These are phyloP conservation scores for Cyclotella cryptica DNA, from an alignment of 108 stramenopile genomes.

Conservation along the genomic window DNA sequence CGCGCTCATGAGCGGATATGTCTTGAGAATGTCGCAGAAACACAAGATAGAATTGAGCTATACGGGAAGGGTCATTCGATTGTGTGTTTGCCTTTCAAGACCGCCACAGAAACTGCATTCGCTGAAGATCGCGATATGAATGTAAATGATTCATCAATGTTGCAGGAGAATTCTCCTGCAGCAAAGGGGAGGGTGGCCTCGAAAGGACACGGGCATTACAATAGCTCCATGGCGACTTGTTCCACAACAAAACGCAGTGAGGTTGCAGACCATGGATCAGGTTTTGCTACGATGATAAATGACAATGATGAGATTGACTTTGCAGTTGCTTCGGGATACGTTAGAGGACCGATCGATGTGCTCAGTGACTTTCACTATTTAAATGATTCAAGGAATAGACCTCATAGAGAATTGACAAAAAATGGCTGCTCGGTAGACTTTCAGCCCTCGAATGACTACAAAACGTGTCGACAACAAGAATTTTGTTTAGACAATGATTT, in stretches of 20 bases:
- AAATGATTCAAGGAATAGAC: not conserved
- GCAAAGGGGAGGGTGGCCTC: not conserved
- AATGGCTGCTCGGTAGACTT: not conserved
- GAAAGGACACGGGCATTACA: not conserved
- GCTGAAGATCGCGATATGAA: slow-evolving; percentile 23
- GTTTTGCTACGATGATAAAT: not conserved
- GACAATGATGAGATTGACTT: slow-evolving; percentile 3
- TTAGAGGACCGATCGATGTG: slow-evolving; percentile 11
- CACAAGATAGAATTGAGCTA: slow-evolving; percentile 46
- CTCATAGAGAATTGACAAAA: not conserved
- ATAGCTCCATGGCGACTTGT: not conserved
- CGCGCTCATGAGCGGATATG: slow-evolving; percentile 31
- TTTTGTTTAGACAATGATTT: too few species aligned
- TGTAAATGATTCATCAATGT: not conserved
- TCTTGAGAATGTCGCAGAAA: slow-evolving; percentile 38
- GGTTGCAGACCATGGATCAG: not conserved
- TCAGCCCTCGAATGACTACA: not conserved
- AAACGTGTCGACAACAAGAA: not conserved
- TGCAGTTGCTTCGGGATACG: slow-evolving; percentile 41
- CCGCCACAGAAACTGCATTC: slow-evolving; percentile 33
- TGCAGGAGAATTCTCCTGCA: slow-evolving; percentile 1
- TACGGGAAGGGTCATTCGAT: slow-evolving; percentile 37
- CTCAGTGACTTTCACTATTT: slow-evolving; percentile 49
- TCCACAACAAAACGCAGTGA: slow-evolving; percentile 8
- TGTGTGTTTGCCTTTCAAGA: slow-evolving; percentile 43